phyloP scores from a whole-genome alignment of 805 yeast species.

The Cyberlindnera euphorbiae region DNA sequence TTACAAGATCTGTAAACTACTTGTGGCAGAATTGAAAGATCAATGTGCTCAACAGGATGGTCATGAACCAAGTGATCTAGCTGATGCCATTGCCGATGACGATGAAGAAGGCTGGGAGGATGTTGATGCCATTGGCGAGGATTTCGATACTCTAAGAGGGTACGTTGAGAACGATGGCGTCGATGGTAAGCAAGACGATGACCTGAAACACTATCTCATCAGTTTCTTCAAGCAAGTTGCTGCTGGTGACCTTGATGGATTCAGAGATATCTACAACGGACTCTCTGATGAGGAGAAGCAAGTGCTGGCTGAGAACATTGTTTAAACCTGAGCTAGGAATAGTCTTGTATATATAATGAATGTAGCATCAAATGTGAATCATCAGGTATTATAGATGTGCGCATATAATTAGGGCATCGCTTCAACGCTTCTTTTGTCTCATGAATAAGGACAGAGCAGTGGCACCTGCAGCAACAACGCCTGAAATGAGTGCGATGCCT shows the following conservation, averaged over 20 bases:
- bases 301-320: slow-evolving; percentile 44
- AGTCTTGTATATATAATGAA: neutral
- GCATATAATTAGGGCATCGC: slow-evolving; percentile 6
- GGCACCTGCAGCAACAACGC: slow-evolving; percentile 79
- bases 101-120: slow-evolving; percentile 74
- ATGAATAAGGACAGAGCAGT: slow-evolving; percentile 47
- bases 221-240: slow-evolving; percentile 45
- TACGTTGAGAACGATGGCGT: slow-evolving; percentile 43
- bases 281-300: slow-evolving; percentile 39
- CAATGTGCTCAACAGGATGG: slow-evolving; percentile 35
- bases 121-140: slow-evolving; percentile 60
- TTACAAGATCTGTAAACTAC: slow-evolving; percentile 65
- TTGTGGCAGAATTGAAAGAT: slow-evolving; percentile 63
- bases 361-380: neutral
- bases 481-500: slow-evolving; percentile 85
- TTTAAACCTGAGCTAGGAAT: no score
- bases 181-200: slow-evolving; percentile 7
- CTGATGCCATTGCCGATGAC: slow-evolving; percentile 61
- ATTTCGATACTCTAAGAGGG: slow-evolving; percentile 56
- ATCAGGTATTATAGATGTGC: neutral
- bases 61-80: slow-evolving; percentile 30
- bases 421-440: slow-evolving; percentile 27
- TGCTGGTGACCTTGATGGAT: slow-evolving; percentile 42
- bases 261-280: slow-evolving; percentile 43
- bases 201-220: slow-evolving; percentile 34